phyloP scores from a whole-genome alignment of 2,329 filamentous ascomycete species.

The Cadophora gregata region DNA sequence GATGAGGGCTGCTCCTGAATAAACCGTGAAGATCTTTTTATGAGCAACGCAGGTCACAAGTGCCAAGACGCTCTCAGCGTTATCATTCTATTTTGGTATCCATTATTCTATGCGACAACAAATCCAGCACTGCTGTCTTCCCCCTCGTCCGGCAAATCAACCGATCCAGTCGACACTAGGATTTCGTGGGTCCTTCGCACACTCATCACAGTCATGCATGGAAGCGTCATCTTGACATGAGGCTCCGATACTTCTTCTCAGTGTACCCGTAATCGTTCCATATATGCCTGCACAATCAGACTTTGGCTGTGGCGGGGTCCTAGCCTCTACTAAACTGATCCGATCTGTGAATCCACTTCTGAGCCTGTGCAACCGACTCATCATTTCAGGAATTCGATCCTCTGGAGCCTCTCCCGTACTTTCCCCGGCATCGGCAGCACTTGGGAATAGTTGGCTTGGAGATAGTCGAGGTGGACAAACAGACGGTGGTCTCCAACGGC shows the following conservation, averaged over 20 bases:
- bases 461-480: conserved; percentile 29
- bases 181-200: conserved; percentile 22
- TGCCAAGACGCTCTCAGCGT: background rate
- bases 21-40: too few species aligned
- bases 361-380: conserved; percentile 13
- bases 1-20: too few species aligned
- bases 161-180: conserved; percentile 38
- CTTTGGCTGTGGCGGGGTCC: conserved; percentile 22
- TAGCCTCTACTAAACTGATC: conserved; percentile 22
- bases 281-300: conserved; percentile 28
- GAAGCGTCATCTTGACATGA: conserved; percentile 12
- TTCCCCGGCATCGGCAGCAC: conserved; percentile 18
- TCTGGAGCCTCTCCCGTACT: background rate
- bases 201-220: conserved; percentile 32
- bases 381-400: conserved; percentile 12
- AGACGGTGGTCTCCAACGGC: conserved; percentile 31
- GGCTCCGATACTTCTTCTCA: conserved; percentile 10
- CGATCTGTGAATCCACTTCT: conserved; percentile 21
- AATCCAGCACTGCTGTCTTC: background rate
- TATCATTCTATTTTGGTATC: background rate
- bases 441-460: conserved; percentile 21
- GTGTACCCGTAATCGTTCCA: conserved; percentile 25
- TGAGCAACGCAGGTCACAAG: too few species aligned
- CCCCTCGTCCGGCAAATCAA: background rate
- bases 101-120: background rate